phyloP scores from a whole-genome alignment of 2,329 filamentous ascomycete species.

The Nemania sp. region DNA sequence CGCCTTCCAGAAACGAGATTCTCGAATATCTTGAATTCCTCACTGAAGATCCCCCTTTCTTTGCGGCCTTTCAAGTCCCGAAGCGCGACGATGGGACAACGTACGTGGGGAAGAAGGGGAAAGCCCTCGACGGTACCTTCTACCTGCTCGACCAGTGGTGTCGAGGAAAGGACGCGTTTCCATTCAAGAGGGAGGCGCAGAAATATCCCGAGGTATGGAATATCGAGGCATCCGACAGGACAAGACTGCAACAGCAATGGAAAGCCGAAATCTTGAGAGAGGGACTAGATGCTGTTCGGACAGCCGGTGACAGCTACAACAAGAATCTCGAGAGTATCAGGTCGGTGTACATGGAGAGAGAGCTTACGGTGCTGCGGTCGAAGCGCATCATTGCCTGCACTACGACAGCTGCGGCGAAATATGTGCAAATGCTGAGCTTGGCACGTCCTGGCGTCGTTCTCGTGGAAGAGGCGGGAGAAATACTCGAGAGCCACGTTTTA shows the following conservation, averaged over 20 bases:
- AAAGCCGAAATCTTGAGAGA: constrained; percentile 4
- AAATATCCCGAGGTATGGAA: constrained; percentile 12
- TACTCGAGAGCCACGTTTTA: constrained; percentile 30
- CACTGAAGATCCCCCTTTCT: constrained; percentile 51
- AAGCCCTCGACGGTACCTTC: constrained; percentile 41
- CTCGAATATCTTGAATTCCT: constrained; percentile 40
- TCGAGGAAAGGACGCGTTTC: not conserved
- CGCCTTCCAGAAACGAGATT: constrained; percentile 37
- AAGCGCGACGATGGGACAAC: constrained; percentile 48
- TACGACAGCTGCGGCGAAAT: constrained; percentile 69
- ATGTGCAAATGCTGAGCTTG: constrained; percentile 55
- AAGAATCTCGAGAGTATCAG: constrained; percentile 44
- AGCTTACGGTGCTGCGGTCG: constrained; percentile 9
- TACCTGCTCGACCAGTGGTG: constrained; percentile 63
- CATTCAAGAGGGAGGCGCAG: constrained; percentile 1
- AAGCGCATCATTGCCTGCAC: constrained; percentile 70
- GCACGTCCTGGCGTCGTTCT: constrained; percentile 62
- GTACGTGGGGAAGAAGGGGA: constrained; percentile 51
- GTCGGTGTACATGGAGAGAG: constrained; percentile 43
- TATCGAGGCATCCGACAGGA: constrained; percentile 3
- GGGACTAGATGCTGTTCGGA: not conserved
- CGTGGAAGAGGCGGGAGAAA: constrained; percentile 44
- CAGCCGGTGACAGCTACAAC: constrained; percentile 44
- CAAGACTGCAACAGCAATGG: constrained; percentile 4
- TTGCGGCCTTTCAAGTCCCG: constrained; percentile 61